Conservation (phyloP, 2,329 filamentous ascomycete genomes). For the Paraphaeosphaeria minitans region DNA sequence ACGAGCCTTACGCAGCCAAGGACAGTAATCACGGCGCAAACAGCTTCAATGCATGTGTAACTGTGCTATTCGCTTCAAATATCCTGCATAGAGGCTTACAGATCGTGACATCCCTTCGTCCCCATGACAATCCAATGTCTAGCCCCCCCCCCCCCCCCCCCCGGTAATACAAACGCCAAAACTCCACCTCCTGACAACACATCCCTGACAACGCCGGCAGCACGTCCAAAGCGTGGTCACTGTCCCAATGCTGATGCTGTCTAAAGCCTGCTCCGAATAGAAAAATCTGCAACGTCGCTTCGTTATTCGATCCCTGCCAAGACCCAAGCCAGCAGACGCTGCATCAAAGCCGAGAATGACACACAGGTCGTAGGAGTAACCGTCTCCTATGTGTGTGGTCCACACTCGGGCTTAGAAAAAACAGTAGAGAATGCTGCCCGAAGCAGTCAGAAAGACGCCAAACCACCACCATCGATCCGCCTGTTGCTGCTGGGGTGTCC, state of each 20-base stretch:
- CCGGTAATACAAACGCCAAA: background rate
- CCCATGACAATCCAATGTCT: background rate
- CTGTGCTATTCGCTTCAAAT: background rate
- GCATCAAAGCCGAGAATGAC: background rate
- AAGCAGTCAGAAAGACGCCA: conserved; percentile 54
- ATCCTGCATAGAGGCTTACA: background rate
- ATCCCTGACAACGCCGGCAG: background rate
- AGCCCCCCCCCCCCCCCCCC: background rate
- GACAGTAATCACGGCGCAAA: background rate
- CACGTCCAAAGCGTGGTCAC: background rate
- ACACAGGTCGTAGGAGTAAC: background rate
- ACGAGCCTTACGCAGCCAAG: too few relatives aligned
- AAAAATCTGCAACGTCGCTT: background rate
- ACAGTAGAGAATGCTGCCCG: conserved; percentile 56
- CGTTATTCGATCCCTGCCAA: background rate
- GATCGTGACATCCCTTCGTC: background rate
- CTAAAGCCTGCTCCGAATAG: background rate
- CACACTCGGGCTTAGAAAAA: conserved; percentile 37
- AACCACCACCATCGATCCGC: conserved; percentile 58
- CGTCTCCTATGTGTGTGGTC: background rate
- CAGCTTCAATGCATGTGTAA: background rate
- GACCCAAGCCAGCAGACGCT: too few relatives aligned
- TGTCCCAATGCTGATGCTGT: background rate
- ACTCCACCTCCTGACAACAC: background rate
- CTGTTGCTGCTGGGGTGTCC: conserved; percentile 44